A percentile compares a stretch with the other conserved stretches of the same genome.
Evolutionary conservation across 2,329 filamentous ascomycete species (phyloP).

Genomic region (Hymenoscyphus albidus): DNA sequence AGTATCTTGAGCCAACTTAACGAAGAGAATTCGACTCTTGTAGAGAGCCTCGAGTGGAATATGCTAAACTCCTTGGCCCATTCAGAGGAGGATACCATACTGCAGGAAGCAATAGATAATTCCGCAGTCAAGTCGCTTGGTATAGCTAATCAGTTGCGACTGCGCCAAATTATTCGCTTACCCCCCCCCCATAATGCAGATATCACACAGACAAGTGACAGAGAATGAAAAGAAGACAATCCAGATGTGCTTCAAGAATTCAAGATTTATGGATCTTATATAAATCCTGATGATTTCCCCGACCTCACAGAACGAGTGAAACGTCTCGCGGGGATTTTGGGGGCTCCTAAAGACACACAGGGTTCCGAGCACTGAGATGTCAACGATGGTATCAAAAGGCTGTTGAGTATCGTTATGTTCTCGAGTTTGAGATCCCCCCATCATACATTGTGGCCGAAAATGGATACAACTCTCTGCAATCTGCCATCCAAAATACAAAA

Average conservation of each 20-base stretch:
- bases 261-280: not conserved
- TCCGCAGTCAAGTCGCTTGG: not conserved
- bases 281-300: not conserved
- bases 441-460: not conserved
- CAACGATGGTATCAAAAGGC: not conserved
- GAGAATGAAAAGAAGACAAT: not conserved
- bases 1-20: not conserved
- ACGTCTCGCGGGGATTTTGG: not conserved
- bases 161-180: not conserved
- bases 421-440: not conserved
- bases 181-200: not conserved
- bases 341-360: not conserved
- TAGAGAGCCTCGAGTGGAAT: not conserved
- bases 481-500: not conserved
- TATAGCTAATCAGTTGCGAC: not conserved
- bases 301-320: not conserved
- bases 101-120: not conserved
- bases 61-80: not conserved
- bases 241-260: not conserved
- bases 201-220: not conserved
- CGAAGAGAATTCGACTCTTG: not conserved
- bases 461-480: not conserved
- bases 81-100: not conserved
- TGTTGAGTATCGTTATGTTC: not conserved
- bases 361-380: not conserved